Evolutionary conservation across 768 basidiomycete genomes (phyloP), one percentile per base, ranked within the genome.

Genomic region (Lactarius psammicola): DNA sequence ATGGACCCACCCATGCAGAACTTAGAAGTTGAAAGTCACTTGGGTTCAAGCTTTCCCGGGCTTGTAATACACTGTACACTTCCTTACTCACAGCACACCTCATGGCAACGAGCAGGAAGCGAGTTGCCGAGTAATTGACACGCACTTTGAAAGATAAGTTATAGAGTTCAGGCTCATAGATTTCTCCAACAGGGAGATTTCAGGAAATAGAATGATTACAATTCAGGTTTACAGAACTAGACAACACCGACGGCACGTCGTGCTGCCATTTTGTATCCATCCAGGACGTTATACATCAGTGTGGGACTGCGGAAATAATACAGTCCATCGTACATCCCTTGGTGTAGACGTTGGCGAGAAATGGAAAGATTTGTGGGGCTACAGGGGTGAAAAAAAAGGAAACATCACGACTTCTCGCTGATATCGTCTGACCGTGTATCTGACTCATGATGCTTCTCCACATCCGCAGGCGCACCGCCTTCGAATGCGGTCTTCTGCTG

Each of bases 401-500:
- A 13, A 7, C 31, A 54, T 65, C 34, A 65, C 11, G 20, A 7
- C n/a, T 62, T 66, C 30, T 62, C 60, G 20, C 3, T 26, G 46
- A 53, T 40, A 6, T 31, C 28, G 5, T 49, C 64, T 2, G 44
- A 61, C 20, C 10, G 54, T 26, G 34, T 28, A 0, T 66, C 65
- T 23, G 42, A 10, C 44, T 9, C 57, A 11, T 11, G 36, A 20
- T 17, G 4, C 30, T 33, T 58, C 28, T 62, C 65, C 30, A 31
- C 30, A 2, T 62, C 65, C 2, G 5, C 30, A 46, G 34, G 7
- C 8, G 18, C 31, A n/a, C 91, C 91, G 67, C 87, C 82, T 72
- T 95, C 89, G 76, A 89, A 90, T 1, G 92, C 94, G 2, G 87
- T 75, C 75, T 87, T 89, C 71, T 86, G 82, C 67, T 89, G 83